Evolutionary conservation across 352 stramenopile genomes (phyloP).

Genomic region (Phytophthora sansomeana): DNA sequence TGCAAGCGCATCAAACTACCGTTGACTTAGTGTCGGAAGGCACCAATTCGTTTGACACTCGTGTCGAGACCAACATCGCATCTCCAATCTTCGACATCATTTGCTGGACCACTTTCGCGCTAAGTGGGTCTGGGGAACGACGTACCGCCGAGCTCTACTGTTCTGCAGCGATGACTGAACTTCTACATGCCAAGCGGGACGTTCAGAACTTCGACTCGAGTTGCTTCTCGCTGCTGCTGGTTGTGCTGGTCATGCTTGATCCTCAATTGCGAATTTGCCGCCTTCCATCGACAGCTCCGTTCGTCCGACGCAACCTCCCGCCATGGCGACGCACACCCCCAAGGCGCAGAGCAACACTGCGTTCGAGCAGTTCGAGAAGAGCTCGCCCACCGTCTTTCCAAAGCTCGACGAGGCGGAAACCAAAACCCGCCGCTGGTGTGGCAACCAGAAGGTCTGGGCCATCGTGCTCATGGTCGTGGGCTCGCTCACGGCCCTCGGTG

Average conservation of each 20-base stretch:
- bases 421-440: constrained; percentile 41
- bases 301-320: neutral
- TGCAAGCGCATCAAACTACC: too few relatives aligned
- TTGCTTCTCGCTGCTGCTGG: constrained; percentile 3
- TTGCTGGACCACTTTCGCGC: neutral
- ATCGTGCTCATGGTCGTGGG: constrained; percentile 47
- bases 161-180: neutral
- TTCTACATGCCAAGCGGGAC: constrained; percentile 22
- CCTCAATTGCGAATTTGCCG: constrained; percentile 36
- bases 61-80: neutral
- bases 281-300: neutral
- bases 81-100: neutral
- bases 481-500: constrained; percentile 47
- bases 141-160: neutral
- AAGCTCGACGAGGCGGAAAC: constrained; percentile 34
- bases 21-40: too few relatives aligned
- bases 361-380: constrained; percentile 38
- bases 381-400: constrained; percentile 30
- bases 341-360: constrained; percentile 22
- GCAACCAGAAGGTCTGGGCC: constrained; percentile 38
- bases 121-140: constrained; percentile 5
- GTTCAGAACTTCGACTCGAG: constrained; percentile 12
- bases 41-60: neutral
- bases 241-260: constrained; percentile 8
- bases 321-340: constrained; percentile 33